Percentiles rank a stretch among this genome's conserved stretches.
phyloP scores from a whole-genome alignment of 2,329 filamentous ascomycete genomes.

The Aschersonia sp. region DNA sequence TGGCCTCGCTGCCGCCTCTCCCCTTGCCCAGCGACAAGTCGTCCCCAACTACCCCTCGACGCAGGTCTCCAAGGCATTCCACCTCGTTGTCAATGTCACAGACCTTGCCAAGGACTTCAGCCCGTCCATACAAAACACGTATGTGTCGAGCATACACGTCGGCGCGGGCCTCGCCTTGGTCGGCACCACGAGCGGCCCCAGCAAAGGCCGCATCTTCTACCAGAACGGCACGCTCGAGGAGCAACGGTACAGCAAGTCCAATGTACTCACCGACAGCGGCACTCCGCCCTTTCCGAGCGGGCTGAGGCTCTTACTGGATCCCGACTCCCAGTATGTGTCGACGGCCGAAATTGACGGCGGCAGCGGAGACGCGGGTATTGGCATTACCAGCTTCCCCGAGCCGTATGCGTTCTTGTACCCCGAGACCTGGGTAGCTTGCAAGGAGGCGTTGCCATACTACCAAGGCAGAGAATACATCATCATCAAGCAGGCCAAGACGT shows the following conservation, averaged over 20 bases:
- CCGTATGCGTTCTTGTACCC: constrained; percentile 15
- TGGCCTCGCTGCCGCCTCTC: constrained; percentile 9
- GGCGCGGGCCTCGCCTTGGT: constrained; percentile 24
- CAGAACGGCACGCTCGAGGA: constrained; percentile 28
- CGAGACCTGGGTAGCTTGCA: constrained; percentile 26
- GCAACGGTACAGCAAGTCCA: constrained; percentile 10
- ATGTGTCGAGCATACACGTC: constrained; percentile 23
- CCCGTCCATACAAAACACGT: constrained; percentile 21
- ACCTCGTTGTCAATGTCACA: constrained; percentile 26
- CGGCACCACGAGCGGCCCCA: constrained; percentile 16
- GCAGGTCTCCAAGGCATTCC: constrained; percentile 16
- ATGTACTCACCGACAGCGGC: constrained; percentile 23
- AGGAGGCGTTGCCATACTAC: constrained; percentile 23
- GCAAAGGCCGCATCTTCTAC: constrained; percentile 24
- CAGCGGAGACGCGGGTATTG: constrained; percentile 16
- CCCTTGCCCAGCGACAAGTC: constrained; percentile 3
- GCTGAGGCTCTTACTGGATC: constrained; percentile 12
- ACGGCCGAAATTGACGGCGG: constrained; percentile 14
- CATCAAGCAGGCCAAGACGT: constrained; percentile 18
- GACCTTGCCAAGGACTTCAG: constrained; percentile 19
- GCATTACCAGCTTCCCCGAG: constrained; percentile 15
- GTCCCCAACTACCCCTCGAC: constrained; percentile 4
- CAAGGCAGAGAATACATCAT: constrained; percentile 16
- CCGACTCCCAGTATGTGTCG: constrained; percentile 15
- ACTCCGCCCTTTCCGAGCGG: constrained; percentile 21